Conservation (phyloP, 805 yeast genomes). For the Lachancea thermotolerans region DNA sequence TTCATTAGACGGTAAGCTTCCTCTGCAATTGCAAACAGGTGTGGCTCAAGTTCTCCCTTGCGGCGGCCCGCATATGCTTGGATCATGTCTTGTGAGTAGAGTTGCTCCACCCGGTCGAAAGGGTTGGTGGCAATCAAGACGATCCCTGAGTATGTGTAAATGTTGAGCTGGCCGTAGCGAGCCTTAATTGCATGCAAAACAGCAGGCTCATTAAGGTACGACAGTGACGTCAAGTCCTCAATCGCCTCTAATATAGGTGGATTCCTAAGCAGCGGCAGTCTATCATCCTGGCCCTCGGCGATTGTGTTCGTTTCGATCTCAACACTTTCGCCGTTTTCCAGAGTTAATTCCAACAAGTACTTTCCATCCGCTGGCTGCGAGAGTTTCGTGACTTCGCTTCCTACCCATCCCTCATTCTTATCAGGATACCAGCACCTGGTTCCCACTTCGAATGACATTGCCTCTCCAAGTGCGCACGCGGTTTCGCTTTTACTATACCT, state of each 20-base stretch:
- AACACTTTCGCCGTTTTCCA: constrained; percentile 45
- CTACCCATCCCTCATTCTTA: constrained; percentile 64
- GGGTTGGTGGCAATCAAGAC: constrained; percentile 96
- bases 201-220: constrained; percentile 93
- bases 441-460: constrained; percentile 43
- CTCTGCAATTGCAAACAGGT: constrained; percentile 94
- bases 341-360: constrained; percentile 43
- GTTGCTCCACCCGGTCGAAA: constrained; percentile 83
- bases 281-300: constrained; percentile 26
- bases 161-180: constrained; percentile 82
- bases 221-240: constrained; percentile 86
- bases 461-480: background rate
- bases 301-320: constrained; percentile 41
- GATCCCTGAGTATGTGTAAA: constrained; percentile 94
- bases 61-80: constrained; percentile 91
- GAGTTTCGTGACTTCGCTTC: constrained; percentile 51
- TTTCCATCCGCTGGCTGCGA: constrained; percentile 34
- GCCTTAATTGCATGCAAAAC: constrained; percentile 88
- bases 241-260: constrained; percentile 90
- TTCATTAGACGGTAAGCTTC: constrained; percentile 96
- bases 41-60: constrained; percentile 95
- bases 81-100: constrained; percentile 86
- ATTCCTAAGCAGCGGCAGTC: constrained; percentile 76
- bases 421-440: constrained; percentile 77
- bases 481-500: background rate